Conservation (phyloP, 2,329 filamentous ascomycete species). For the Chaetoscypha palmicola region DNA sequence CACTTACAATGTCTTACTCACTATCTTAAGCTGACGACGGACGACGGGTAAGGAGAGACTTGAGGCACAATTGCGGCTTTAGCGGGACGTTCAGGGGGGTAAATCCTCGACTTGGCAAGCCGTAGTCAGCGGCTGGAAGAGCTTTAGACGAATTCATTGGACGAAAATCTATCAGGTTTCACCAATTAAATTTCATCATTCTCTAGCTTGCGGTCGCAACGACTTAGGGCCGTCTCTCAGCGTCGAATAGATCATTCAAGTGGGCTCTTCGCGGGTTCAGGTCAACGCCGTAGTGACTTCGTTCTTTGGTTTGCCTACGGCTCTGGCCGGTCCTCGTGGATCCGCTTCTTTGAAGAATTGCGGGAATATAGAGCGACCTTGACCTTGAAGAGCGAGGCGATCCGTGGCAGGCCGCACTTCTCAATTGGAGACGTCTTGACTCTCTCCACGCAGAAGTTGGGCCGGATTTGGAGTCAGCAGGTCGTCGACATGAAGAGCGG, state of each 20-base stretch:
- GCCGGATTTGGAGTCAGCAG: conserved; percentile 12
- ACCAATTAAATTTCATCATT: conserved; percentile 16
- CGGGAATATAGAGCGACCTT: conserved; percentile 4
- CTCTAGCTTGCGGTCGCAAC: conserved; percentile 10
- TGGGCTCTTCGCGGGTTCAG: too few species aligned
- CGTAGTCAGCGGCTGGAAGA: conserved; percentile 13
- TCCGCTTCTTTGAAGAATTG: neutral
- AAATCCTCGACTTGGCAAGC: conserved; percentile 7
- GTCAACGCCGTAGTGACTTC: neutral
- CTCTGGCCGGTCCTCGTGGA: conserved; percentile 3
- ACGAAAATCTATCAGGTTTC: conserved; percentile 12
- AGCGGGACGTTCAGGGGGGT: conserved; percentile 8
- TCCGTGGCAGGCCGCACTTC: conserved; percentile 13
- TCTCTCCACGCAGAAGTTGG: neutral
- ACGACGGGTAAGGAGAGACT: conserved; percentile 17
- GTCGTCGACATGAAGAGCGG: conserved; percentile 7
- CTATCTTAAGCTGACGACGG: neutral
- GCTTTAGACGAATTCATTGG: conserved; percentile 20
- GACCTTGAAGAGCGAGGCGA: conserved; percentile 17
- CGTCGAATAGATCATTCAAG: neutral
- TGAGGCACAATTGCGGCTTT: conserved; percentile 5
- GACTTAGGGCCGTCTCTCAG: conserved; percentile 5
- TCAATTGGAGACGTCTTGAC: neutral
- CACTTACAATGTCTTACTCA: neutral
- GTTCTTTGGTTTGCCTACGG: conserved; percentile 5